A percentile compares a stretch with the other conserved stretches of the same genome.
Evolutionary conservation across 2,329 filamentous ascomycete species (phyloP).

Genomic region (Epichloe baconii): DNA sequence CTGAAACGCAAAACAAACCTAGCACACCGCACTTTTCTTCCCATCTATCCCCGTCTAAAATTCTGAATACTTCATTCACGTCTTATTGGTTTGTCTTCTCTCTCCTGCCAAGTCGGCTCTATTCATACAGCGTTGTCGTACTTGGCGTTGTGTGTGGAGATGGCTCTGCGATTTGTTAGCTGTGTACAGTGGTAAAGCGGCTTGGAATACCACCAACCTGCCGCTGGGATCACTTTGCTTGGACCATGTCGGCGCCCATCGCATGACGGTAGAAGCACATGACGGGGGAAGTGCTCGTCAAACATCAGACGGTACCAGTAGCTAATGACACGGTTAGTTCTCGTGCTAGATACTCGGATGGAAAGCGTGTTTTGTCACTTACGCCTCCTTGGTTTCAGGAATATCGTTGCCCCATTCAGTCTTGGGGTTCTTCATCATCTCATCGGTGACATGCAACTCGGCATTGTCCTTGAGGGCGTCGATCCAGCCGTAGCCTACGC

Average conservation of each 20-base stretch:
- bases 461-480: constrained; percentile 93
- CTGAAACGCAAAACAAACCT: neutral
- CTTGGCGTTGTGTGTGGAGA: constrained; percentile 62
- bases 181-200: neutral
- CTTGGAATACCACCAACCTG: constrained; percentile 38
- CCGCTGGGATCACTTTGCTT: constrained; percentile 93
- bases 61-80: neutral
- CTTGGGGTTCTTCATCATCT: constrained; percentile 98
- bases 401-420: constrained; percentile 88
- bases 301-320: constrained; percentile 99
- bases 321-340: constrained; percentile 21
- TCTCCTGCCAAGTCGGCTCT: neutral
- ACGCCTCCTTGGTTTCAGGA: constrained; percentile 94
- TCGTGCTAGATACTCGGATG: neutral
- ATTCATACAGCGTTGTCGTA: constrained; percentile 41
- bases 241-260: constrained; percentile 96
- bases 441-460: constrained; percentile 78
- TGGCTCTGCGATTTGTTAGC: constrained; percentile 43
- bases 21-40: neutral
- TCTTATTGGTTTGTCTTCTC: neutral
- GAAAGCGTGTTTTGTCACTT: constrained; percentile 19
- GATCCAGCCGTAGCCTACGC: constrained; percentile 98
- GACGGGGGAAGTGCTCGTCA: constrained; percentile 83
- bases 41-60: neutral
- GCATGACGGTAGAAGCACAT: constrained; percentile 85